A percentile compares a stretch with the other conserved stretches of the same genome.
Conservation (phyloP, 1,284 basidiomycete genomes). For the Sphagnurus paluster region DNA sequence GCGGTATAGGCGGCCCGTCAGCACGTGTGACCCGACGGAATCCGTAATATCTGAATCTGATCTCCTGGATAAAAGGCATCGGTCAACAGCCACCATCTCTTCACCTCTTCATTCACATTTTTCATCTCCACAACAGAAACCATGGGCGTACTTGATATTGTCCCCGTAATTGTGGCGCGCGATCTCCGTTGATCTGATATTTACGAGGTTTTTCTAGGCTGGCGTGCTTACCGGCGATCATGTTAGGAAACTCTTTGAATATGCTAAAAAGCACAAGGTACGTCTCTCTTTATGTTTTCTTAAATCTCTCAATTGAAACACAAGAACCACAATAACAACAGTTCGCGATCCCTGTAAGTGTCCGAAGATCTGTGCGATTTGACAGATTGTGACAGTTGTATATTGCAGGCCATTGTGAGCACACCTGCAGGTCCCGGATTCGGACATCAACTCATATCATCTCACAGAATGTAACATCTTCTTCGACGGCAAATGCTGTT, state of each 20-base stretch:
- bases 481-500: slow-evolving; percentile 83
- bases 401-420: slow-evolving; percentile 21
- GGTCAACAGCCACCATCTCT: background rate
- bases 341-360: slow-evolving; percentile 87
- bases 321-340: no score
- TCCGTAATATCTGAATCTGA: no score
- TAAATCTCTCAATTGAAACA: no score
- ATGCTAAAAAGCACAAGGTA: slow-evolving; percentile 82
- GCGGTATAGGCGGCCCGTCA: no score
- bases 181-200: no score
- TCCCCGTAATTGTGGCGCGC: slow-evolving; percentile 70
- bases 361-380: background rate
- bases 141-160: slow-evolving; percentile 73
- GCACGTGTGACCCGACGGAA: no score
- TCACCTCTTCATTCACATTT: background rate
- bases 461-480: slow-evolving; percentile 80
- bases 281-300: no score
- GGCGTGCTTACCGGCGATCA: slow-evolving; percentile 89
- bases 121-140: no score
- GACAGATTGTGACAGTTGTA: background rate
- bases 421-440: background rate
- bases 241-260: slow-evolving; percentile 86
- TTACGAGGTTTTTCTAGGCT: slow-evolving; percentile 64
- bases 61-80: background rate
- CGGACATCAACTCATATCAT: slow-evolving; percentile 2